A percentile compares a stretch with the other conserved stretches of the same genome.
Conservation (phyloP, 768 basidiomycete genomes). For the Tylopilus sp. region DNA sequence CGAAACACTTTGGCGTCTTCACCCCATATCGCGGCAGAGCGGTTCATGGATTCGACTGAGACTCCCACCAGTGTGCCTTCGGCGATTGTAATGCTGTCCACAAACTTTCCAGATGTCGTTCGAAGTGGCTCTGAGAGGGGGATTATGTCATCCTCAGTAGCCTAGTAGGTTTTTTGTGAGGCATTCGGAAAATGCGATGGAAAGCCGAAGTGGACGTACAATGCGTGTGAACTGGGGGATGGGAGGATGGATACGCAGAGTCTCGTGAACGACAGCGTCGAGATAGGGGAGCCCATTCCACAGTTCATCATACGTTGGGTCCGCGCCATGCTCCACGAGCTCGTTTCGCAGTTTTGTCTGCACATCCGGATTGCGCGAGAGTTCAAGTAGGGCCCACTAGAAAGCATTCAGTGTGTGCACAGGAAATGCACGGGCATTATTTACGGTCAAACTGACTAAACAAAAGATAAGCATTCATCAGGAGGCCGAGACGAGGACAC, state of each 20-base stretch:
- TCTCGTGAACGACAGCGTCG: too few species aligned
- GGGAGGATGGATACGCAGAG: too few species aligned
- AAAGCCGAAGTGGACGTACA: slow-evolving; percentile 11
- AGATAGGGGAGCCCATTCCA: slow-evolving; percentile 52
- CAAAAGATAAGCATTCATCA: too few species aligned
- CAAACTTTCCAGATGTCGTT: slow-evolving; percentile 36
- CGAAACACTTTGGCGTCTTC: too few species aligned
- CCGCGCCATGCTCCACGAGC: slow-evolving; percentile 39
- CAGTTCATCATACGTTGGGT: slow-evolving; percentile 56
- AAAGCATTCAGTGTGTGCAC: not conserved
- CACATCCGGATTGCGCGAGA: slow-evolving; percentile 41
- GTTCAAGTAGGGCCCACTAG: slow-evolving; percentile 57
- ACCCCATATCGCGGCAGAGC: too few species aligned
- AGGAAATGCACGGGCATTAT: not conserved
- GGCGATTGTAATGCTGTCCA: slow-evolving; percentile 40
- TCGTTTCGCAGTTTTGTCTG: slow-evolving; percentile 52
- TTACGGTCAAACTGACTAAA: slow-evolving; percentile 15
- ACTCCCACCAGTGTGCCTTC: slow-evolving; percentile 44
- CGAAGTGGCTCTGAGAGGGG: slow-evolving; percentile 48
- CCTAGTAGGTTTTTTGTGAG: slow-evolving; percentile 35
- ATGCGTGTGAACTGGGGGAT: slow-evolving; percentile 21
- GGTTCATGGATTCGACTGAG: slow-evolving; percentile 47
- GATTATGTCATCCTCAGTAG: slow-evolving; percentile 51
- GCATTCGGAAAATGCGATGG: too few species aligned
- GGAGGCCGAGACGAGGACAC: slow-evolving; percentile 37